Base-by-base conservation (phyloP, 2,329 filamentous ascomycete genomes). In the Colletotrichum plurivorum region DNA sequence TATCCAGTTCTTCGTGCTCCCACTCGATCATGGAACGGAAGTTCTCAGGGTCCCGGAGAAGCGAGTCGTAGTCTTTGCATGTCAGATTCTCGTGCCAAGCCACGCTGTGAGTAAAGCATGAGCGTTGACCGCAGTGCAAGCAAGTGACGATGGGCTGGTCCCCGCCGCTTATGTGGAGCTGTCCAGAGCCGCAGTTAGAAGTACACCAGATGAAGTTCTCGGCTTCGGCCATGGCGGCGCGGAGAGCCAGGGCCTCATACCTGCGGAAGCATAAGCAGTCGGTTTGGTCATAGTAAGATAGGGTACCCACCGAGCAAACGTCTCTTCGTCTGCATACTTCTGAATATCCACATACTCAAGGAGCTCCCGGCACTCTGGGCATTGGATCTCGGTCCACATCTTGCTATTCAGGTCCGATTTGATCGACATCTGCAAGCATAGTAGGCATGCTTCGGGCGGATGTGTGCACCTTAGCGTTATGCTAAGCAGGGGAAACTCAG, bases 151-250 rank as follows among this genome's bases (percentile, higher is more conserved):
- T 84, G 0, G 84, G 81, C 4, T 81, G 78, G 2, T 73, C 73
- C 1, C 72, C 63, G 16, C 82, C 82, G 4, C 75, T 79, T 1
- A 80, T 78, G 54, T 89, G 87, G 2, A 88, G 78, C 71, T 89
- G 87, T 0, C 88, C 87, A 1, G 80, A 83, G 9, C 78, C 81
- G 72, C 88, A 90, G 2, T 78, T 79, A 0, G 84, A 77, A 1
- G 87, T 81, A 71, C 88, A 90, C 84, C 85, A 88, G 15, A 83
- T 75, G 71, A 88, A 90, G 39, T 83, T 82, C 0, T 80, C 77
- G 1, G 83, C 76, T 20, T 77, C 74, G 18, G 81, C 79, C 61
- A 88, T 77, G 12, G 81, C 81, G 12, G 81, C 80, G 18, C 83
- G 79, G 3, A 83, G 77, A 6, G 81, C 76, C 41, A 87, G 76